These are phyloP conservation scores for Pythium aquatile DNA, from an alignment of 352 stramenopile species.

Conservation along the genomic window DNA sequence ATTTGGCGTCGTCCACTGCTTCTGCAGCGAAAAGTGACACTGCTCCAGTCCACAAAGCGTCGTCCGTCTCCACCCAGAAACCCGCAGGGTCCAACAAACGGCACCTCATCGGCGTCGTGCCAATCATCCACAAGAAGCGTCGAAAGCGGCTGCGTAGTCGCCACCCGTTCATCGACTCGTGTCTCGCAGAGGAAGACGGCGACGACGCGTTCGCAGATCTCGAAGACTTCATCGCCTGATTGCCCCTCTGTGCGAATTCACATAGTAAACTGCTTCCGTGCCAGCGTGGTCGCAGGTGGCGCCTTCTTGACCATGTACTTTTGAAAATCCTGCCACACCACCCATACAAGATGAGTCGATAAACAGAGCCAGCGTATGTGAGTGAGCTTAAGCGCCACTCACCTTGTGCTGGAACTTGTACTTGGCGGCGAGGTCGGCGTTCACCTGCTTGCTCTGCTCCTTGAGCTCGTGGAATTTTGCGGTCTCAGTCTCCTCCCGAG, in stretches of 20 bases:
- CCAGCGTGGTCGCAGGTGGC: slow-evolving; percentile 18
- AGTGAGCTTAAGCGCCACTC: neutral
- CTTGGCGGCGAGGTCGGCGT: slow-evolving; percentile 15
- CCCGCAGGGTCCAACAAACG: slow-evolving; percentile 3
- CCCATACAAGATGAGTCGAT: no score
- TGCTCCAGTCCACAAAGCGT: neutral
- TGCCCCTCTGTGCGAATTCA: neutral
- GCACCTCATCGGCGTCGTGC: slow-evolving; percentile 30
- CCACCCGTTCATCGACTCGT: slow-evolving; percentile 38
- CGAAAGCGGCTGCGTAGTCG: slow-evolving; percentile 32
- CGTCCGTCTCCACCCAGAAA: neutral
- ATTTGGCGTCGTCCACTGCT: neutral
- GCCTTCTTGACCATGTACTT: slow-evolving; percentile 29
- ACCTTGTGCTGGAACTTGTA: slow-evolving; percentile 31
- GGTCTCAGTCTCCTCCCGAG: slow-evolving; percentile 2
- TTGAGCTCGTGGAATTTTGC: slow-evolving; percentile 24
- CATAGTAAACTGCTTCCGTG: slow-evolving; percentile 20
- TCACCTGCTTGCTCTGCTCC: slow-evolving; percentile 17
- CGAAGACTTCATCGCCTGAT: slow-evolving; percentile 40
- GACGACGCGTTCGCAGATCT: slow-evolving; percentile 40
- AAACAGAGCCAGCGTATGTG: no score
- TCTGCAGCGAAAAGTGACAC: neutral
- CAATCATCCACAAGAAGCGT: slow-evolving; percentile 26
- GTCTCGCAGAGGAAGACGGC: slow-evolving; percentile 36
- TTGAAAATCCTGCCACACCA: slow-evolving; percentile 25